Percentiles rank a stretch among this genome's conserved stretches.
Conservation (phyloP, 73 alveolate genomes). For the Uronychia binucleata region DNA sequence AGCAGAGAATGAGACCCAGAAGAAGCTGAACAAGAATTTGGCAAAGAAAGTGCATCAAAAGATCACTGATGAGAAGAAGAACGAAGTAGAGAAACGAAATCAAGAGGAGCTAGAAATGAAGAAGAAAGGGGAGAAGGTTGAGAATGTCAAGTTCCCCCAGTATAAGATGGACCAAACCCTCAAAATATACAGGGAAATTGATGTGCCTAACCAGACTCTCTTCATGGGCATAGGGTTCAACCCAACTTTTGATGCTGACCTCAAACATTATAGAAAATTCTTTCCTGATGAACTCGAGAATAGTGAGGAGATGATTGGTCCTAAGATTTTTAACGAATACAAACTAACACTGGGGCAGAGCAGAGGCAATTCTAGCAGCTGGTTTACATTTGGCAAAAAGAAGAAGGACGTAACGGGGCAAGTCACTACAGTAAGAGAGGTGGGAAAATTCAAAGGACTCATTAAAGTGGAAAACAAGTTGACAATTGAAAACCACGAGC, state of each 20-base stretch:
- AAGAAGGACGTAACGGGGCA: conserved; percentile 56
- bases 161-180: conserved; percentile 28
- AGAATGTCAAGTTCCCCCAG: conserved; percentile 35
- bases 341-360: conserved; percentile 60
- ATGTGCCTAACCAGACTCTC: conserved; percentile 15
- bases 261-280: conserved; percentile 85
- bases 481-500: conserved; percentile 4
- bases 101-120: conserved; percentile 11
- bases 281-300: conserved; percentile 81
- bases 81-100: not conserved
- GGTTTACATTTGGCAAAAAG: conserved; percentile 14
- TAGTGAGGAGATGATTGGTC: conserved; percentile 51
- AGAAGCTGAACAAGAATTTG: not conserved
- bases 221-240: conserved; percentile 42
- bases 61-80: not conserved
- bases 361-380: conserved; percentile 55
- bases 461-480: conserved; percentile 37
- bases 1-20: not conserved
- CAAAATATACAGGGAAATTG: conserved; percentile 25
- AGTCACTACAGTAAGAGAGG: conserved; percentile 37
- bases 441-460: conserved; percentile 64
- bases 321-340: conserved; percentile 44
- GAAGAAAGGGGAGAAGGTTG: not conserved
- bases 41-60: not conserved
- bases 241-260: conserved; percentile 23